Conservation (phyloP, 176 grass and related monocot species). For the Zea luxurians region DNA sequence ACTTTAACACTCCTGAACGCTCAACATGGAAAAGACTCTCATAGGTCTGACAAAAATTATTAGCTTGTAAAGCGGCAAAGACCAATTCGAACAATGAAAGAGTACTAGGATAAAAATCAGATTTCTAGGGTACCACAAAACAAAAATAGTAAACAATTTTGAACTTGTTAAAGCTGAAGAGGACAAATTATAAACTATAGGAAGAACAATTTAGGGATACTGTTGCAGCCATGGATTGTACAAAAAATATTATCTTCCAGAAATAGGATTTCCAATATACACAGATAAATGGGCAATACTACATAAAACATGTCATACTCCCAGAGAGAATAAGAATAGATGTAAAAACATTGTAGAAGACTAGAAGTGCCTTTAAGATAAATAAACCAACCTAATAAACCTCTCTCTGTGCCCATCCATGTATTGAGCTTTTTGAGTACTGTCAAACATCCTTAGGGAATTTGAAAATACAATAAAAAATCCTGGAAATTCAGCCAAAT, state of each 20-base stretch:
- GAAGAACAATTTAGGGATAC: not conserved
- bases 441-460: slow-evolving; percentile 53
- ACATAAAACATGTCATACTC: not conserved
- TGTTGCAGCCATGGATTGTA: not conserved
- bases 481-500: not conserved
- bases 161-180: not conserved
- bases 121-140: not conserved
- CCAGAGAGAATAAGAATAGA: not conserved
- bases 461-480: not conserved
- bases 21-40: not conserved
- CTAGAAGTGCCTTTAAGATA: not conserved
- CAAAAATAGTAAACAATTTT: not conserved
- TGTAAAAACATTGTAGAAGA: slow-evolving; percentile 1
- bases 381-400: slow-evolving; percentile 61
- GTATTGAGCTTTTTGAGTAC: slow-evolving; percentile 44
- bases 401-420: slow-evolving; percentile 66
- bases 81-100: not conserved
- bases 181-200: not conserved
- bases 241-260: not conserved
- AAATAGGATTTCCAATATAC: slow-evolving; percentile 4
- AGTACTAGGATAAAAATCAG: not conserved
- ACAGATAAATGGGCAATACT: not conserved
- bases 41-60: not conserved
- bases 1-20: not conserved
- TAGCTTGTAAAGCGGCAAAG: not conserved